These are phyloP conservation scores for Cucurbitaria berberidis DNA, from an alignment of 2,329 filamentous ascomycete genomes.

Conservation along the genomic window DNA sequence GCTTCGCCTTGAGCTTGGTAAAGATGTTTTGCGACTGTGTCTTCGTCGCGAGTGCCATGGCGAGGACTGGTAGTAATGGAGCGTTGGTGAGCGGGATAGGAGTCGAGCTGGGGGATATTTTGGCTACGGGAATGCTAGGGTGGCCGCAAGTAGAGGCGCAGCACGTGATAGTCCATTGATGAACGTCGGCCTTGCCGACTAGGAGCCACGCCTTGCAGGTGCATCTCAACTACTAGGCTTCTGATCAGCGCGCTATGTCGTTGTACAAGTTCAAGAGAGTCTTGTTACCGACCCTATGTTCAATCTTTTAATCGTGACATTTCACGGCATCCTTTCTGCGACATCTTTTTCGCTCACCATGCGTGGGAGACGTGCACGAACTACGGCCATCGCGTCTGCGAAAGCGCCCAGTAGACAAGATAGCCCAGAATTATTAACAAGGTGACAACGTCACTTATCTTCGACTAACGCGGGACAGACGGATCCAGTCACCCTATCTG, in stretches of 20 bases:
- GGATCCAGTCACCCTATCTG: conserved; percentile 18
- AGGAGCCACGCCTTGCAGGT: background rate
- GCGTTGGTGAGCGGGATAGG: conserved; percentile 28
- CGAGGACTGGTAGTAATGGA: conserved; percentile 29
- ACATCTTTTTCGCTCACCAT: background rate
- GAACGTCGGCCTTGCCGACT: background rate
- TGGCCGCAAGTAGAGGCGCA: conserved; percentile 6
- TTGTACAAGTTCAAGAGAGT: background rate
- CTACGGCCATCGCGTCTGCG: background rate
- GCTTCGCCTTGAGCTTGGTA: conserved; percentile 93
- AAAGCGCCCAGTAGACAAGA: background rate
- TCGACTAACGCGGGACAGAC: background rate
- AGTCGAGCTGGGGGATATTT: conserved; percentile 39
- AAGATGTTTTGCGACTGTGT: conserved; percentile 96
- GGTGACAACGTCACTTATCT: conserved; percentile 7
- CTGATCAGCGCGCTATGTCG: background rate
- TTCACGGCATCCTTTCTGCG: background rate
- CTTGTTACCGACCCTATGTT: background rate
- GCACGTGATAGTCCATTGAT: background rate
- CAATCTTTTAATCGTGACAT: background rate
- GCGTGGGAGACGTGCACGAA: background rate
- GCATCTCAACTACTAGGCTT: background rate
- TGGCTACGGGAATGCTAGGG: conserved; percentile 33
- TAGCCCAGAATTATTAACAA: conserved; percentile 4
- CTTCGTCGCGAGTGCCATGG: conserved; percentile 77